Conservation (phyloP, 805 yeast genomes). For the Maudiozyma saulgeensis region DNA sequence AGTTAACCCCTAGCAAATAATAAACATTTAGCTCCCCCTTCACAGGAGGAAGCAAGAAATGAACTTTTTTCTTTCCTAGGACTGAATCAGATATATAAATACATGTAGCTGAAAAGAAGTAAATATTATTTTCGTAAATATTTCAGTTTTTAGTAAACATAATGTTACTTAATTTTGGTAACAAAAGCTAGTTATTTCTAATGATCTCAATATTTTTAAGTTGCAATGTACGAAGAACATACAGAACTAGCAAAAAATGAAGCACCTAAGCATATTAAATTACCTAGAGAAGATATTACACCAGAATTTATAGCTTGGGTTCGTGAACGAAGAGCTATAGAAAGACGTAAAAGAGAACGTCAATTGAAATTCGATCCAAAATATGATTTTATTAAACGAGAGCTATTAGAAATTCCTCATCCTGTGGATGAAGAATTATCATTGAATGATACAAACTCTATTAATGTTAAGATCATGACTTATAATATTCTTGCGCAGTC, state of each 20-base stretch:
- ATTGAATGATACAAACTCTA: constrained; percentile 6
- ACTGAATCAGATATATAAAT: too few relatives aligned
- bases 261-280: constrained; percentile 3
- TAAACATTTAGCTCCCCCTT: too few relatives aligned
- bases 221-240: background rate
- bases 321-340: constrained; percentile 30
- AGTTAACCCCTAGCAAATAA: too few relatives aligned
- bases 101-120: too few relatives aligned
- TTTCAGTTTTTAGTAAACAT: too few relatives aligned
- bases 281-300: constrained; percentile 4
- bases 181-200: too few relatives aligned
- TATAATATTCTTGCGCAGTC: constrained; percentile 81
- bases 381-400: constrained; percentile 12
- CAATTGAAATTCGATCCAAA: background rate
- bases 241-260: background rate
- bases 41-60: too few relatives aligned
- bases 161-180: too few relatives aligned
- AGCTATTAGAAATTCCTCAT: constrained; percentile 15
- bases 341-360: constrained; percentile 30
- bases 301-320: constrained; percentile 5
- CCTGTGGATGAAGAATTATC: background rate
- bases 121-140: too few relatives aligned
- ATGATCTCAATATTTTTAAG: too few relatives aligned
- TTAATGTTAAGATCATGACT: constrained; percentile 50
- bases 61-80: too few relatives aligned